phyloP scores from a whole-genome alignment of 225 moss, liverwort and hornwort species.

The Takakia lepidozioides region DNA sequence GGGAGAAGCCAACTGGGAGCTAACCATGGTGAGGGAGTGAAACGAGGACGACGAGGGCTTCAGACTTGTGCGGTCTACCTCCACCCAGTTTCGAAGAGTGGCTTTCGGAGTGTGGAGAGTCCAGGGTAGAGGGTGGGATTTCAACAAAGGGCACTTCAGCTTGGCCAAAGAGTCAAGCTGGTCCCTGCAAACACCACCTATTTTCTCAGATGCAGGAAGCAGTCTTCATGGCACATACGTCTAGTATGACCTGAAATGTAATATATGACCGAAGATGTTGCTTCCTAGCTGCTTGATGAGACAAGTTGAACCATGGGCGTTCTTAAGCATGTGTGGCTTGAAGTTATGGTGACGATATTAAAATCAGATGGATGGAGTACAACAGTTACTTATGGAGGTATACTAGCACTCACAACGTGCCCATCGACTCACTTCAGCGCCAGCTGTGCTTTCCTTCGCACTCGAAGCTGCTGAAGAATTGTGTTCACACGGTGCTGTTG shows the following conservation, averaged over 20 bases:
- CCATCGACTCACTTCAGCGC: conserved; percentile 74
- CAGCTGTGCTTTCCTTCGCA: conserved; percentile 73
- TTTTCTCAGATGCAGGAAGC: too few relatives aligned
- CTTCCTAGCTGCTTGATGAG: too few relatives aligned
- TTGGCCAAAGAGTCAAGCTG: conserved; percentile 80
- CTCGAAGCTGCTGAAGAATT: conserved; percentile 78
- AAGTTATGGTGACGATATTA: too few relatives aligned
- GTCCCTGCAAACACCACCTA: conserved; percentile 63
- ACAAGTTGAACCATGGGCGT: too few relatives aligned
- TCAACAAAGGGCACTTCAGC: conserved; percentile 63
- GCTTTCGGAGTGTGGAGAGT: conserved; percentile 44
- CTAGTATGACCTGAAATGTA: too few relatives aligned
- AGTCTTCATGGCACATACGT: too few relatives aligned
- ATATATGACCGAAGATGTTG: too few relatives aligned
- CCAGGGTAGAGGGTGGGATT: conserved; percentile 58
- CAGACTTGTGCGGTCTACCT: conserved; percentile 44
- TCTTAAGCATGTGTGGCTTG: too few relatives aligned
- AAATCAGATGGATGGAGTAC: neutral
- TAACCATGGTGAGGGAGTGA: conserved; percentile 28
- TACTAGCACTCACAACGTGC: conserved; percentile 40
- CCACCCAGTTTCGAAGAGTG: conserved; percentile 68
- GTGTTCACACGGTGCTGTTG: conserved; percentile 78
- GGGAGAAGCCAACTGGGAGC: conserved; percentile 15
- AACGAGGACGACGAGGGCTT: conserved; percentile 34
- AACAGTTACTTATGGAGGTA: conserved; percentile 23